Percentiles rank a stretch among this genome's conserved stretches.
Conservation (phyloP, 1,139 yeast species). For the Pichia sp. region DNA sequence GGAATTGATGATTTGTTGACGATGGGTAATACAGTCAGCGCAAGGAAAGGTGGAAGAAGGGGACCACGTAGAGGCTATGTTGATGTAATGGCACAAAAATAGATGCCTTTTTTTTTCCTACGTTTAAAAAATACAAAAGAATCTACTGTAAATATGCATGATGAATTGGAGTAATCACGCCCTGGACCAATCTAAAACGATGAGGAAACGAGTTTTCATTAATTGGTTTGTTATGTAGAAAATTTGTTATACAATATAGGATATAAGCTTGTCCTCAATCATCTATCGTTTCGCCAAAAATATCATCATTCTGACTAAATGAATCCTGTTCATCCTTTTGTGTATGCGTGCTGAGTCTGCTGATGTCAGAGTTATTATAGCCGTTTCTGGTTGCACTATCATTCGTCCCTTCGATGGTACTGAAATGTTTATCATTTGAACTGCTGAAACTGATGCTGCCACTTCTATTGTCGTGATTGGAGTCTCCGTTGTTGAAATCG, state of each 20-base stretch:
- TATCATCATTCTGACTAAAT: conserved; percentile 19
- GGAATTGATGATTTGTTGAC: conserved; percentile 64
- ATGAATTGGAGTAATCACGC: too few species aligned
- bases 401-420: conserved; percentile 5
- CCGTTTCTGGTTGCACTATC: conserved; percentile 5
- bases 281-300: conserved; percentile 26
- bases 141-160: neutral
- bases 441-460: neutral
- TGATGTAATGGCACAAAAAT: conserved; percentile 51
- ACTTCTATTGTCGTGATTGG: conserved; percentile 1
- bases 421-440: conserved; percentile 2
- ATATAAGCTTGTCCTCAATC: conserved; percentile 2
- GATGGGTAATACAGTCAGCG: conserved; percentile 40
- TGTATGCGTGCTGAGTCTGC: neutral
- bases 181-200: too few species aligned
- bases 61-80: conserved; percentile 74
- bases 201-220: neutral
- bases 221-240: neutral
- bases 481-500: neutral
- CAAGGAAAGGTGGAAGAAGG: conserved; percentile 53
- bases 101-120: neutral
- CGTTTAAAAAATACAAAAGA: neutral
- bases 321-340: conserved; percentile 13
- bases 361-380: neutral
- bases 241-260: neutral